Base-by-base conservation (phyloP, 441 rosid genomes). In the Adansonia madagascariensis region DNA sequence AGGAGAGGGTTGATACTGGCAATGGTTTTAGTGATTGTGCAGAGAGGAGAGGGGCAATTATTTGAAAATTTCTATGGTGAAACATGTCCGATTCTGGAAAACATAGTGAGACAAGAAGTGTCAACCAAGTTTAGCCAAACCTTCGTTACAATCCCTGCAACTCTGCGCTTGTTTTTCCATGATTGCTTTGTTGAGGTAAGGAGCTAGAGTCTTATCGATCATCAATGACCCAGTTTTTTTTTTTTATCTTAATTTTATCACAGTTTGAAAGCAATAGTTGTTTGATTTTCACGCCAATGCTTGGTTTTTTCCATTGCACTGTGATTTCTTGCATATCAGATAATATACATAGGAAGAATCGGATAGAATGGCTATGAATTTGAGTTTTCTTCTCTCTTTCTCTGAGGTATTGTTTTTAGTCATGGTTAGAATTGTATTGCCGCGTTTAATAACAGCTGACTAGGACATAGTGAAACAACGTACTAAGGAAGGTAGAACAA, bases 81-180 rank as follows among this genome's bases (percentile, higher is more conserved):
- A 4, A 85, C 65, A 31, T 91, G 94, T 18, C 88, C 92, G 11
- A 86, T 77, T 82, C 83, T 89, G 4, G 89, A 91, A 73, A 24
- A 67, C 53, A 82, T 88, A 31, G 92, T 91, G 31, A 57, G 69
- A 3, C 86, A 88, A 64, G 86, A 50, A 12, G 90, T 91, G 5
- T 14, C 84, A 18, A 76, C 77, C 17, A 89, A 91, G 80, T 78
- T 84, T 59, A 61, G 78, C 52, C 83, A 89, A 82, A 83, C 86
- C 27, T 61, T 70, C 78, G 31, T 75, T 60, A 91, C 94, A 10
- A 27, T 89, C 75, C 94, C 94, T 9, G 90, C 84, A 27, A 89
- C 92, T 12, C 83, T 91, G 44, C 86, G 94, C 17, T 76, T 91
- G 67, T 89, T 91, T 81, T 91, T 89, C 81, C 94, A 91, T 53